Evolutionary conservation across 306 rosid genomes (phyloP), one percentile per base, ranked within the genome.

Genomic region (Prunus fruticosa): DNA sequence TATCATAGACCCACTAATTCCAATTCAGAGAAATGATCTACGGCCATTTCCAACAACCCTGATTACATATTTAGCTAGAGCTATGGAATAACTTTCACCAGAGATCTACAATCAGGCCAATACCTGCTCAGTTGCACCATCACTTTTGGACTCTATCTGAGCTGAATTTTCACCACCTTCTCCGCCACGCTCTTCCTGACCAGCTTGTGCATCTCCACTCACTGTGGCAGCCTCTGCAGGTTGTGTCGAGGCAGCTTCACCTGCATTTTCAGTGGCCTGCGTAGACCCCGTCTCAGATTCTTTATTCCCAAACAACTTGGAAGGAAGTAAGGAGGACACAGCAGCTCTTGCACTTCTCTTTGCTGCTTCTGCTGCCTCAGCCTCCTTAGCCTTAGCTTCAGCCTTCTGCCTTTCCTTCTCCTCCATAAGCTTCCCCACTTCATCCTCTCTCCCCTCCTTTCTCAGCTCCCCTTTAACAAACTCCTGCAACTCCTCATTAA

Each of bases 301-400:
- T 89, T 90, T 95, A 64, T 79, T 85, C 25, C 93, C 95, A 69
- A 89, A 92, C 87, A 90, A 74, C 86, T 87, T 92, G 22, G 99
- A 90, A 0, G 97, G 91, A 78, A 90, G 89, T 57, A 95, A 74
- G 67, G 97, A 91, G 67, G 96, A 79, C 9, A 91, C 89, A 3
- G 96, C 97, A 61, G 91, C 95, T 79, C 89, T 88, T 30, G 93
- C 89, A 74, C 92, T 86, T 84, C 88, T 89, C 80, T 90, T 95
- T 58, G 96, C 96, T 57, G 97, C 96, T 84, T 95, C 99, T 0
- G 97, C 97, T 2, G 92, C 99, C 84, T 92, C 99, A 13, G 65
- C 81, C 81, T 92, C 99, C 89, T 89, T 92, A 2, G 99, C 99
- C 90, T 95, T 95, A 0, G 93, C 93, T 81, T 95, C 99, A 52